Evolutionary conservation across 768 basidiomycete species (phyloP), one percentile per base, ranked within the genome.

Genomic region (Russula vinacea): DNA sequence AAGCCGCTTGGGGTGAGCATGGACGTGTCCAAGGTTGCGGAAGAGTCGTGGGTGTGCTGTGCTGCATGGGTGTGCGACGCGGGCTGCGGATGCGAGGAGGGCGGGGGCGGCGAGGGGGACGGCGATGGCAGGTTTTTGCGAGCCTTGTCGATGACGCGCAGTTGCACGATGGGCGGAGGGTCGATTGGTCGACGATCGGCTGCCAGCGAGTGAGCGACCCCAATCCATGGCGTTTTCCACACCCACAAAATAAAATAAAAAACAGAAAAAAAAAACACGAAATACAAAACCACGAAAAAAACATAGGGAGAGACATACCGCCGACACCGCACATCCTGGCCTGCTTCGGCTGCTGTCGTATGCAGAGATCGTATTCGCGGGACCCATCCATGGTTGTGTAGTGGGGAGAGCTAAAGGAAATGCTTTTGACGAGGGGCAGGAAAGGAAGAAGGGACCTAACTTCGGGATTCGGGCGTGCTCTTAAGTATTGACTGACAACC

Each of bases 141-240:
- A 32, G 76, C 70, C 10, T 84, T 86, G 76, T 94, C 89, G 69
- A 92, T 80, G 60, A 97, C 91, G 60, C 89, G 86, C 9, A 98
- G 85, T 74, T 96, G 93, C n/a, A 98, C 87, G 76, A 98, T 94
- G 19, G 95, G 94, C 1, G 94, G 94, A 0, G 95, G 95, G 79
- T 98, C 94, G 73, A 98, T 94, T 2, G 95, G 94, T 42, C 94
- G 82, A n/a, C 94, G 84, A 81, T 96, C 95, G 60, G 92, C 94
- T 90, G 77, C 33, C n/a, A 56, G 55, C 39, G 40, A 42, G 26
- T 29, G 51, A 32, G 55, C 55, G 50, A 60, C 51, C 59, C 59
- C 50, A 44, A 53, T 17, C n/a, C 29, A 53, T 53, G 59, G 59
- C 59, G 37, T 49, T 14, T 8, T 13, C 13, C n/a, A 47, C n/a